Evolutionary conservation across 2,329 filamentous ascomycete genomes (phyloP), one percentile per base, ranked within the genome.

Genomic region (Colletotrichum navitas): DNA sequence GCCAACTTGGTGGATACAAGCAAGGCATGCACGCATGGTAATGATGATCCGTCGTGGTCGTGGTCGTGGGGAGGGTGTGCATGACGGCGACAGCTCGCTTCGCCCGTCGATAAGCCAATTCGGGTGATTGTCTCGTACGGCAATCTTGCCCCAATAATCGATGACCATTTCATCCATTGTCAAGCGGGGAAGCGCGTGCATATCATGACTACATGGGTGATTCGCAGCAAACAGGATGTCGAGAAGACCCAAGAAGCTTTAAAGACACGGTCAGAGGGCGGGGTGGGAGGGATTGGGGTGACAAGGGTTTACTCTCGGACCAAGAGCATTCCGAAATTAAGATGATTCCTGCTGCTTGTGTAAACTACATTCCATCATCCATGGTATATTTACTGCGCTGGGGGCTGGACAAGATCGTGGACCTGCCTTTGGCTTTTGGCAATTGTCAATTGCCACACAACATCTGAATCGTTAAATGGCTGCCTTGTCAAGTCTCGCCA

Each of bases 261-360:
- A 36, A 32, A 49, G 41, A 34, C 29, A 18, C 29, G 29, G 29
- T n/a, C 21, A 24, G 34, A 32, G 41, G 41, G 21, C 6, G 41
- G 41, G 41, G 41, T 7, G 7, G 21, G 4, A 26, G 18, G 36
- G 34, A 26, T n/a, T 45, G n/a, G 24, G 49, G 34, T 32, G 36
- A 26, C 49, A 49, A 43, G 58, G 68, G 41, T 67, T 18, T 69
- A 34, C 43, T 60, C 52, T 26, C 72, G 72, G 72, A 47, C 64
- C 45, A 63, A 45, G 36, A 59, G 47, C 56, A 45, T 63, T 69
- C 72, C 72, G 69, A 74, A 41, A 74, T 73, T 71, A 59, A 29
- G n/a, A 60, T 26, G 66, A 61, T 65, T 68, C 56, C 61, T 32
- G 72, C 65, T 64, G 64, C 59, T 71, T 32, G 36, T 54, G 34